Percentiles rank a stretch among this genome's conserved stretches.
Conservation (phyloP, 306 rosid species). For the Vicia faba region DNA sequence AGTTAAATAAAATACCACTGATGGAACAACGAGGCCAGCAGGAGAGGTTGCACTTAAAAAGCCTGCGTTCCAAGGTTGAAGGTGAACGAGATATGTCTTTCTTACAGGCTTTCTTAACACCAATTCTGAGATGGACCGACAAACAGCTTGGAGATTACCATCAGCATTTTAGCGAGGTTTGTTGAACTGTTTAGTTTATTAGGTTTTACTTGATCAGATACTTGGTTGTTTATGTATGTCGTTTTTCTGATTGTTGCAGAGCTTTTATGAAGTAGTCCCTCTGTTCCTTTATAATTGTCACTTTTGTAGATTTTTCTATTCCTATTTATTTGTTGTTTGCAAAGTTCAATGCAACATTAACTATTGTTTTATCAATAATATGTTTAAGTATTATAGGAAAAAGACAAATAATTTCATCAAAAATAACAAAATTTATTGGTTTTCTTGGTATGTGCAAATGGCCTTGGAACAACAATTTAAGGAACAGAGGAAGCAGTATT, state of each 20-base stretch:
- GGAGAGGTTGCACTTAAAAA: constrained; percentile 84
- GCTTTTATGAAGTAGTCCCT: constrained; percentile 10
- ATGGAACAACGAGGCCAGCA: constrained; percentile 96
- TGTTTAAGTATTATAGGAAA: not conserved
- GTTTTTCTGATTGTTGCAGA: constrained; percentile 25
- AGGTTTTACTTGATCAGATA: constrained; percentile 17
- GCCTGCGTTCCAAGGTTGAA: constrained; percentile 73
- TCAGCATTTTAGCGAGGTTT: constrained; percentile 83
- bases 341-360: not conserved
- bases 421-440: not conserved
- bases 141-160: constrained; percentile 96
- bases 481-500: constrained; percentile 3
- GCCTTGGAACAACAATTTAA: not conserved
- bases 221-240: constrained; percentile 31
- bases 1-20: constrained; percentile 86
- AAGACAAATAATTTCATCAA: not conserved
- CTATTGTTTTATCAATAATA: not conserved
- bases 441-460: not conserved
- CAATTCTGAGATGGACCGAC: constrained; percentile 85
- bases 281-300: not conserved
- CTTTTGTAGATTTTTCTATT: not conserved
- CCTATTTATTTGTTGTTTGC: not conserved
- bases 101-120: constrained; percentile 80
- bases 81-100: constrained; percentile 69
- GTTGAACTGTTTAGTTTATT: constrained; percentile 39